Conservation (phyloP, 2,329 filamentous ascomycete species). For the Xylaria sp. region DNA sequence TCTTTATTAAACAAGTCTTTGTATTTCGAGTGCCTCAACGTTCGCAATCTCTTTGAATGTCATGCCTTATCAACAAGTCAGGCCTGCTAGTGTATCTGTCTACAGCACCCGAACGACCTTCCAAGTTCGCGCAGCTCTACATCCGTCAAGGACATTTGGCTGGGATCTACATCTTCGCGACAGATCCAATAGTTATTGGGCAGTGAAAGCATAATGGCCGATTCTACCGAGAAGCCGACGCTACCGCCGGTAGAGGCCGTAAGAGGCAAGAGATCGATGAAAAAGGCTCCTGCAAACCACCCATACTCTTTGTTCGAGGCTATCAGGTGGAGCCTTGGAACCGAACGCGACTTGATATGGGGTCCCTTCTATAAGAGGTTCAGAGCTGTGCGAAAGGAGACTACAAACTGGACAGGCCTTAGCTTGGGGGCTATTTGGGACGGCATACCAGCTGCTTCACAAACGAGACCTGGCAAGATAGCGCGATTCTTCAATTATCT, state of each 20-base stretch:
- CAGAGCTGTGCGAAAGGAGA: slow-evolving; percentile 22
- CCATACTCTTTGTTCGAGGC: slow-evolving; percentile 14
- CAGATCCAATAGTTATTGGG: neutral
- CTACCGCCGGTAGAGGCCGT: slow-evolving; percentile 25
- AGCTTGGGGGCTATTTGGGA: slow-evolving; percentile 30
- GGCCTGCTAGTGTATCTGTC: slow-evolving; percentile 12
- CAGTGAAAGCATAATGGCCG: slow-evolving; percentile 21
- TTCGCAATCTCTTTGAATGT: slow-evolving; percentile 34
- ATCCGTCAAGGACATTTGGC: slow-evolving; percentile 6
- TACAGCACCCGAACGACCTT: slow-evolving; percentile 10
- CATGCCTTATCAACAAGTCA: slow-evolving; percentile 33
- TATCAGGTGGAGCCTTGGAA: slow-evolving; percentile 16
- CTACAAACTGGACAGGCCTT: slow-evolving; percentile 16
- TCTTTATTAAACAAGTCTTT: slow-evolving; percentile 28
- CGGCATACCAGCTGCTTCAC: slow-evolving; percentile 25
- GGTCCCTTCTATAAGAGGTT: slow-evolving; percentile 35
- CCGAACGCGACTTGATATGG: slow-evolving; percentile 35
- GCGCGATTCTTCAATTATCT: slow-evolving; percentile 7
- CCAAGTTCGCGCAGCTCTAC: slow-evolving; percentile 7
- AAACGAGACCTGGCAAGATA: slow-evolving; percentile 28
- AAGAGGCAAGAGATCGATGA: neutral
- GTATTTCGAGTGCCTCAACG: slow-evolving; percentile 16
- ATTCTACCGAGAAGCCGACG: neutral
- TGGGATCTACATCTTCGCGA: slow-evolving; percentile 4
- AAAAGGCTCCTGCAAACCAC: neutral